These are phyloP conservation scores for Annulohypoxylon nitens DNA, from an alignment of 495 filamentous ascomycete genomes.

Conservation along the genomic window DNA sequence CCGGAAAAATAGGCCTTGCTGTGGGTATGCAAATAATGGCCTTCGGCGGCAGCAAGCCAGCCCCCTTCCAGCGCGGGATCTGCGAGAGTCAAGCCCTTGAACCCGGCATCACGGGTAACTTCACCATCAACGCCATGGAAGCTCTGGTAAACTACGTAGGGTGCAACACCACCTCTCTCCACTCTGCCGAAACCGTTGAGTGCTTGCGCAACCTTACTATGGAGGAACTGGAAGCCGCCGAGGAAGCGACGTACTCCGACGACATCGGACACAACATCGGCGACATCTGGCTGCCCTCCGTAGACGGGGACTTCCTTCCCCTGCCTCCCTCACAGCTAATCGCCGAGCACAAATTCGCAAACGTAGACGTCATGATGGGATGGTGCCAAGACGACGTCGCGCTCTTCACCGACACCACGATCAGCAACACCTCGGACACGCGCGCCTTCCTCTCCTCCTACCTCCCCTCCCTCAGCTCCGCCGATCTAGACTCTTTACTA, in stretches of 20 bases:
- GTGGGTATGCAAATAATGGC: conserved; percentile 59
- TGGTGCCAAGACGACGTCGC: conserved; percentile 48
- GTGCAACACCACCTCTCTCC: conserved; percentile 57
- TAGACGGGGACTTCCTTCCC: conserved; percentile 58
- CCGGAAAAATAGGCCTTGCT: conserved; percentile 38
- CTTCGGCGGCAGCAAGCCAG: conserved; percentile 54
- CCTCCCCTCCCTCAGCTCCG: conserved; percentile 61
- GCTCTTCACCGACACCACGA: conserved; percentile 47
- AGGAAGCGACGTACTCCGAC: conserved; percentile 25
- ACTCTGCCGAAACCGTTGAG: conserved; percentile 59
- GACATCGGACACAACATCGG: conserved; percentile 48
- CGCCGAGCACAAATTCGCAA: conserved; percentile 52
- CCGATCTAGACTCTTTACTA: conserved; percentile 44
- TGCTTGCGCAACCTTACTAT: conserved; percentile 68
- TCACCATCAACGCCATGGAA: conserved; percentile 45
- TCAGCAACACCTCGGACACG: conserved; percentile 60
- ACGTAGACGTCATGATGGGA: conserved; percentile 53
- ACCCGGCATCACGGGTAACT: conserved; percentile 48
- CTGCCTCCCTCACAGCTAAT: conserved; percentile 55
- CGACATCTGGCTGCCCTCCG: conserved; percentile 54
- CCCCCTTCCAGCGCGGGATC: conserved; percentile 54
- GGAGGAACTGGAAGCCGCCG: conserved; percentile 60
- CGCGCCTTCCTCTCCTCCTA: conserved; percentile 66
- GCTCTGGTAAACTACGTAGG: conserved; percentile 63
- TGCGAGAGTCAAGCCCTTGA: conserved; percentile 48